Base-by-base conservation (phyloP, 768 basidiomycete genomes). In the Lepiota subincarnata region DNA sequence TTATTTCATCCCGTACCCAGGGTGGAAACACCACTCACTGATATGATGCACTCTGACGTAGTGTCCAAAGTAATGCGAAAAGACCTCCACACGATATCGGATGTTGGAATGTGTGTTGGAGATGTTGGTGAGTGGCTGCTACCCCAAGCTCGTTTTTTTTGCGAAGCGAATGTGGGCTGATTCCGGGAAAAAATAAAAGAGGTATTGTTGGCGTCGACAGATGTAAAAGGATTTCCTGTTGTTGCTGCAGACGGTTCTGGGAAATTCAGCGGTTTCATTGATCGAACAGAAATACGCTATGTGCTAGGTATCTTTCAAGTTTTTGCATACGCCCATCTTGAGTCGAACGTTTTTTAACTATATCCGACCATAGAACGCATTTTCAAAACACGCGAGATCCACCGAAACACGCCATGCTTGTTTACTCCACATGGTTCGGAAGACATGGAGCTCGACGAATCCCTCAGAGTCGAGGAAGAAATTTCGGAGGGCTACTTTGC, bases 181-280 rank as follows among this genome's bases (percentile, higher is more conserved):
- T n/a, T n/a, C n/a, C n/a, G n/a, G n/a, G 14, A 47, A 93, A 95
- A 94, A 69, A 74, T 31, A 6, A 20, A n/a, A 54, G 53, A 54
- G 46, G 28, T 74, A 14, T 77, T 86, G 26, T 75, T 98, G 11
- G 77, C 81, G 20, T 77, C 79, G 38, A 89, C 87, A 0, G 75
- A 82, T 46, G 89, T 92, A 60, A 90, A 94, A 67, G 95, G 96
- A 0, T 98, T 94, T 71, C 97, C 97, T 0, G 81, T 99, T 40
- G 79, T 97, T 22, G 80, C 84, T 24, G 74, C 80, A 19, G 76
- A 83, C 63, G 73, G 80, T 22, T 73, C 74, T 57, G 64, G 74
- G 48, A 84, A 80, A 10, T 76, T 98, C 16, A 70, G 85, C 2
- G 97, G 96, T 5, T 96, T 96, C 69, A 90, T 98, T 58, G 87